These are phyloP conservation scores for Lyophyllum atratum DNA, from an alignment of 768 basidiomycete genomes.

Conservation along the genomic window DNA sequence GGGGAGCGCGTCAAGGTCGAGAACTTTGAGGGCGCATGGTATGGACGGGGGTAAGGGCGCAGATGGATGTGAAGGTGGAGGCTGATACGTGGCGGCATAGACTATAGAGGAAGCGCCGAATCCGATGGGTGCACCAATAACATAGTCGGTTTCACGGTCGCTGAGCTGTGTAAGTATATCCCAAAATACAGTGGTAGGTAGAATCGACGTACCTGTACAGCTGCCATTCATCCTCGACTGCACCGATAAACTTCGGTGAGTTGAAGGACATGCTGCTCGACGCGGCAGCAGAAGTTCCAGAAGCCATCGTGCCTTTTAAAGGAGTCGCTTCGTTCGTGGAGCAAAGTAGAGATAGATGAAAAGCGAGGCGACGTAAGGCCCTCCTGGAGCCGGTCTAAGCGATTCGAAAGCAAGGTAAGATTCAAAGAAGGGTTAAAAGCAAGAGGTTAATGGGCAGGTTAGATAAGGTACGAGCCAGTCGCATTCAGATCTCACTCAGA, in stretches of 20 bases:
- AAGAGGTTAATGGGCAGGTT: not conserved
- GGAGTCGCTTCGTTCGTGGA: constrained; percentile 1
- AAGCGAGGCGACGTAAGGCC: not conserved
- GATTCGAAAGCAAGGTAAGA: not conserved
- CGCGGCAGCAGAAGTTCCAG: constrained; percentile 5
- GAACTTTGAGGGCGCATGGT: constrained; percentile 84
- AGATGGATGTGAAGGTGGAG: constrained; percentile 11
- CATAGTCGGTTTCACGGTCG: constrained; percentile 72
- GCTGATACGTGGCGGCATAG: constrained; percentile 71
- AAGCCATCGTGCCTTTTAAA: constrained; percentile 16
- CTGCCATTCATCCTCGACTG: constrained; percentile 83
- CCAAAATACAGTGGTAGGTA: not conserved
- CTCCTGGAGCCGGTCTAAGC: constrained; percentile 5
- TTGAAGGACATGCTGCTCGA: constrained; percentile 8
- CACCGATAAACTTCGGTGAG: constrained; percentile 61
- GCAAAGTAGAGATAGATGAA: not conserved
- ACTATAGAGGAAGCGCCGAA: constrained; percentile 94
- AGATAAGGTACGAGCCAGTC: not conserved
- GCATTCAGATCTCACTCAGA: no score
- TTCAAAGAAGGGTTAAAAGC: not conserved
- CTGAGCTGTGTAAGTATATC: constrained; percentile 36
- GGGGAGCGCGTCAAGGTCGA: constrained; percentile 81
- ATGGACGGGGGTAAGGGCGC: constrained; percentile 32
- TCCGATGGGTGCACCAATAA: constrained; percentile 76
- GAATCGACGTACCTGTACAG: constrained; percentile 62